These are phyloP conservation scores for Omphalotus guepiniiformis DNA, from an alignment of 768 basidiomycete genomes.

Conservation along the genomic window DNA sequence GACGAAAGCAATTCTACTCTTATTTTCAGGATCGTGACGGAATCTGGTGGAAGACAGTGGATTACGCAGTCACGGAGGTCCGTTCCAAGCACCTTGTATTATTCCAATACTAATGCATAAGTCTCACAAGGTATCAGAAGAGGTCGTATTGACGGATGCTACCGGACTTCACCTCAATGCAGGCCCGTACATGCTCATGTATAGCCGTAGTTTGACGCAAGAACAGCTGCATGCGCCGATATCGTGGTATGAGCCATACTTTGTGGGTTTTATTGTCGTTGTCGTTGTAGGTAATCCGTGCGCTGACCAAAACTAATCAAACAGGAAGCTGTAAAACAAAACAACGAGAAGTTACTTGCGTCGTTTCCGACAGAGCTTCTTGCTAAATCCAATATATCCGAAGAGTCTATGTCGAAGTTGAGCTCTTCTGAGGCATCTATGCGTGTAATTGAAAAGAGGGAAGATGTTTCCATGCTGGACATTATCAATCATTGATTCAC, in stretches of 20 bases:
- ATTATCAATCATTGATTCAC: too few relatives aligned
- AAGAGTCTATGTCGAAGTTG: too few relatives aligned
- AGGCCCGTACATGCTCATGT: constrained; percentile 77
- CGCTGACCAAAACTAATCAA: too few relatives aligned
- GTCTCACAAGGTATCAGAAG: constrained; percentile 60
- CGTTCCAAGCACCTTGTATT: not conserved
- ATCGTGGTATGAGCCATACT: not conserved
- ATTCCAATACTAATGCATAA: not conserved
- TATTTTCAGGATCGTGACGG: constrained; percentile 63
- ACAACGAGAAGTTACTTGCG: not conserved
- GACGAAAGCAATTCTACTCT: constrained; percentile 73
- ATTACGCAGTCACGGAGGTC: constrained; percentile 65
- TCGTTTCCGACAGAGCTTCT: not conserved
- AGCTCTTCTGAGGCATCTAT: too few relatives aligned
- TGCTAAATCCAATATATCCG: too few relatives aligned
- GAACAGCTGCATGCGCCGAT: not conserved
- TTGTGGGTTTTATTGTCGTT: too few relatives aligned
- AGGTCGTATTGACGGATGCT: constrained; percentile 61
- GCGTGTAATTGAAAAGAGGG: too few relatives aligned
- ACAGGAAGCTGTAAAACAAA: not conserved
- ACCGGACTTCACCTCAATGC: constrained; percentile 71
- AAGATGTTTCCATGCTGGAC: not conserved
- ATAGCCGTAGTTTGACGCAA: constrained; percentile 34
- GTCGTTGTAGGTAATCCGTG: too few relatives aligned
- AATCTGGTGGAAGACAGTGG: constrained; percentile 80